Evolutionary conservation across 306 rosid genomes (phyloP).

Genomic region (Glycine latifolia): DNA sequence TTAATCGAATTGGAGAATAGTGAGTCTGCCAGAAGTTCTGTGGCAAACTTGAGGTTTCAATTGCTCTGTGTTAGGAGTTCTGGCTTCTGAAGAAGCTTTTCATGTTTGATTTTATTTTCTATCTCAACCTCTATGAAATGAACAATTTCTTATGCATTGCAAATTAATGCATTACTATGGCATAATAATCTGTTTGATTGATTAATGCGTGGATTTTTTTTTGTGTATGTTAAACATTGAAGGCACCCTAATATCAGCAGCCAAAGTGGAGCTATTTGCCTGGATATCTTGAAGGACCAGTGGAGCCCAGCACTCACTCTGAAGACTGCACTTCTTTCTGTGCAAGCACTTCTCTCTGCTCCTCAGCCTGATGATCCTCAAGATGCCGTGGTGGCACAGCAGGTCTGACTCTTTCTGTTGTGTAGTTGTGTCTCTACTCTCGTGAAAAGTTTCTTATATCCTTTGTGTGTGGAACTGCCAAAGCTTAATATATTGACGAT

Average conservation of each 20-base stretch:
- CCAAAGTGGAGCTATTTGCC: conserved; percentile 98
- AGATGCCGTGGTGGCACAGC: conserved; percentile 98
- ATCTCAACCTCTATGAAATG: background rate
- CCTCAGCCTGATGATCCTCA: conserved; percentile 99
- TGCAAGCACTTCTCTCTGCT: conserved; percentile 96
- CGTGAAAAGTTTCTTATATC: background rate
- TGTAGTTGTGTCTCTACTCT: background rate
- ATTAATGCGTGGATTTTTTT: conserved; percentile 34
- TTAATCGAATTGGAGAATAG: background rate
- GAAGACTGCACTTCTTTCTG: conserved; percentile 98
- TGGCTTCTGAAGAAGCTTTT: conserved; percentile 17
- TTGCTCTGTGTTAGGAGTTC: conserved; percentile 23
- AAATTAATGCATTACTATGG: conserved; percentile 29
- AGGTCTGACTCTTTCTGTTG: conserved; percentile 58
- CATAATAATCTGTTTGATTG: conserved; percentile 1
- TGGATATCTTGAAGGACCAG: conserved; percentile 94
- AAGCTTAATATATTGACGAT: conserved; percentile 5
- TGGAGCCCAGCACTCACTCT: conserved; percentile 99
- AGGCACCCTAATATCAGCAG: conserved; percentile 99
- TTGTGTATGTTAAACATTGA: conserved; percentile 49
- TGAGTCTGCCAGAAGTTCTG: conserved; percentile 9
- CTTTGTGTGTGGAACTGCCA: conserved; percentile 25
- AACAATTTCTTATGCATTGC: background rate
- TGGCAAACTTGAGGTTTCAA: conserved; percentile 15
- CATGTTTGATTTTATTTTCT: conserved; percentile 16